Conservation (phyloP, 371 early-diverging fungal species). For the Apophysomyces variabilis region DNA sequence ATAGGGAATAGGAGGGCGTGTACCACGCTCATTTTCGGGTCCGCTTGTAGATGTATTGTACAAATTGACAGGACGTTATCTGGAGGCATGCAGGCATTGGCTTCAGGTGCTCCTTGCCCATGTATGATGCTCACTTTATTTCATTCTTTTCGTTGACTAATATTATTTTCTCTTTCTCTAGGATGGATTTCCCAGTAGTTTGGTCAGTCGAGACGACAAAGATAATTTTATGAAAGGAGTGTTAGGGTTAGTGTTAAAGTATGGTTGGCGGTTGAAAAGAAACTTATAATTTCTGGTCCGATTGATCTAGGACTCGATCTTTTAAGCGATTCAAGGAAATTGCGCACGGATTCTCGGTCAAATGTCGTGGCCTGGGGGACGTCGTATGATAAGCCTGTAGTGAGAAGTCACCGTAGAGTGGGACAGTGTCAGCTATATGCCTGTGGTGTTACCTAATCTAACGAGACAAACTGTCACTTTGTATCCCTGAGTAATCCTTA, state of each 20-base stretch:
- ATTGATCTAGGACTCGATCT: slow-evolving; percentile 55
- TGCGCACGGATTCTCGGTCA: slow-evolving; percentile 60
- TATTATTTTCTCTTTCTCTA: slow-evolving; percentile 21
- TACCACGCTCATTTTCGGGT: slow-evolving; percentile 71
- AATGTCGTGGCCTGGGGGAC: slow-evolving; percentile 68
- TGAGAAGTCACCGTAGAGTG: neutral
- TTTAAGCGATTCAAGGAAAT: slow-evolving; percentile 62
- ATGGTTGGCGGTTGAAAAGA: slow-evolving; percentile 8
- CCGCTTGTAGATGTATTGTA: slow-evolving; percentile 67
- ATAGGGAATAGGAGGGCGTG: slow-evolving; percentile 73
- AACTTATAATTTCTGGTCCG: slow-evolving; percentile 6
- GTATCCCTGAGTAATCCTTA: slow-evolving; percentile 9
- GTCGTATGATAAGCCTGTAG: slow-evolving; percentile 21
- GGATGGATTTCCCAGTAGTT: slow-evolving; percentile 68
- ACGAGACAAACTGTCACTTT: slow-evolving; percentile 3
- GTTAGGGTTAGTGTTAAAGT: slow-evolving; percentile 49
- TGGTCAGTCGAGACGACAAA: slow-evolving; percentile 59
- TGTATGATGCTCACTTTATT: slow-evolving; percentile 32
- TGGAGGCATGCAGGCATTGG: slow-evolving; percentile 59
- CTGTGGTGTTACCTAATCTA: slow-evolving; percentile 5
- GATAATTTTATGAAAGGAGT: slow-evolving; percentile 65
- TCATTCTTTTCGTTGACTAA: neutral
- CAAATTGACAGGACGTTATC: slow-evolving; percentile 61
- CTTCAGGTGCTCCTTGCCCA: slow-evolving; percentile 57
- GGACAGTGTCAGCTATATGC: neutral